Base-by-base conservation (phyloP, 1,139 yeast genomes). In the Kodamaea alishanica region DNA sequence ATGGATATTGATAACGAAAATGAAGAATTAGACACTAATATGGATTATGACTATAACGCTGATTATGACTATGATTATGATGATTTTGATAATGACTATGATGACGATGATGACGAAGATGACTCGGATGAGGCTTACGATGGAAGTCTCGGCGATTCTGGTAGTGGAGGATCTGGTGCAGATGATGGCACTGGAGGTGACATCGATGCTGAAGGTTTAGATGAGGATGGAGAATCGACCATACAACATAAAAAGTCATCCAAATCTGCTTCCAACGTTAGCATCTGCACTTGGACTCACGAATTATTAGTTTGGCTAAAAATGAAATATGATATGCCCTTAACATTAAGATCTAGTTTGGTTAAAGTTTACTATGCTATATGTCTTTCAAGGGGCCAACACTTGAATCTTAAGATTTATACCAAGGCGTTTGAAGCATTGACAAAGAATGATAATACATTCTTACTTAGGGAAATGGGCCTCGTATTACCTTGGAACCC, bases 211-310 rank as follows among this genome's bases (percentile, higher is more conserved):
- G 41, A 37, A 7, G 76, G 71, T 3, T 74, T 70, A 29, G 75
- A 66, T 20, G 71, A 67, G 23, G 70, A 58, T 41, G 54, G 63
- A 34, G 70, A 70, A 28, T 66, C 58, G 24, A 63, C 61, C 23
- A 53, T 52, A 24, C 75, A 77, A 41, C 79, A 81, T 44, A 81
- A 80, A 47, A 73, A 79, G 10, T 72, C 82, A 3, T 11, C 28
- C 9, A 73, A 76, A 48, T 79, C 87, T 0, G 85, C 94, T 1
- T 81, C 92, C 0, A 82, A 85, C 5, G 80, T 85, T 7, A 77
- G 83, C 31, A 83, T 87, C 7, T 75, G 84, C 40, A 87, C 85
- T 45, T 90, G 97, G 96, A 85, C 97, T 0, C 82, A 86, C 42
- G 97, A 89, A 57, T 71, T 92, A 46, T 73, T 81, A 41, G 82